These are phyloP conservation scores for Stachybotrys echinatus DNA, from an alignment of 2,329 filamentous ascomycete genomes.

Conservation along the genomic window DNA sequence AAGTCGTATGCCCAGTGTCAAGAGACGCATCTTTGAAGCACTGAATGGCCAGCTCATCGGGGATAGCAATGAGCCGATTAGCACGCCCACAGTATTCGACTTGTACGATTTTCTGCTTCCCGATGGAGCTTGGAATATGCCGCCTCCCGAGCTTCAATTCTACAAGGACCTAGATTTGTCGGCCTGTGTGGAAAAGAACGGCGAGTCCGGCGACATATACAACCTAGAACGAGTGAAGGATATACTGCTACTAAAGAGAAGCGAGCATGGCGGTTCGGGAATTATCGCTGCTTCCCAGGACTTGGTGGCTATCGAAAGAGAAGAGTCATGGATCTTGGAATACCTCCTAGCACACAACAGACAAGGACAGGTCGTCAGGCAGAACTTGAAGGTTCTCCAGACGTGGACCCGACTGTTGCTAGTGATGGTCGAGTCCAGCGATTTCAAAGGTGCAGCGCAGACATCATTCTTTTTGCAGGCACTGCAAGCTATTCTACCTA, in stretches of 20 bases:
- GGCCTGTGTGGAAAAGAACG: constrained; percentile 56
- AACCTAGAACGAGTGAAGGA: constrained; percentile 69
- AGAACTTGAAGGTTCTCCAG: constrained; percentile 63
- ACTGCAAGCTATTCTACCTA: constrained; percentile 81
- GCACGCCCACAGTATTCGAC: constrained; percentile 78
- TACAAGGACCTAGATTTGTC: constrained; percentile 65
- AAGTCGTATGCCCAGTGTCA: constrained; percentile 63
- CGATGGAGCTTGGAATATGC: constrained; percentile 43
- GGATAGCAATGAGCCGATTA: constrained; percentile 59
- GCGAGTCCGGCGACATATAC: constrained; percentile 54
- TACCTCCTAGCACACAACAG: constrained; percentile 61
- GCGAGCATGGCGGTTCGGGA: constrained; percentile 49
- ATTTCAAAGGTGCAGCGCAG: constrained; percentile 67
- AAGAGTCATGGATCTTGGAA: constrained; percentile 55
- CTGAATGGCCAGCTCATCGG: constrained; percentile 72
- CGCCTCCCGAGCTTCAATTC: constrained; percentile 50
- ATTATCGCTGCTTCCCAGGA: constrained; percentile 46
- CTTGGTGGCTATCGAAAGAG: constrained; percentile 43
- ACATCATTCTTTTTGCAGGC: constrained; percentile 79
- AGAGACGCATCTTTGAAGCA: constrained; percentile 63
- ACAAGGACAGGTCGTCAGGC: constrained; percentile 49
- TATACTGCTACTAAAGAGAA: constrained; percentile 64
- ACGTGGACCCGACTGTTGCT: constrained; percentile 83
- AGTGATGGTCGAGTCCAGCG: constrained; percentile 76
- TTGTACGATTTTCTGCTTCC: constrained; percentile 79